Percentiles rank a stretch among this genome's conserved stretches.
Conservation (phyloP, 352 stramenopile species). For the Phytophthora rubi region DNA sequence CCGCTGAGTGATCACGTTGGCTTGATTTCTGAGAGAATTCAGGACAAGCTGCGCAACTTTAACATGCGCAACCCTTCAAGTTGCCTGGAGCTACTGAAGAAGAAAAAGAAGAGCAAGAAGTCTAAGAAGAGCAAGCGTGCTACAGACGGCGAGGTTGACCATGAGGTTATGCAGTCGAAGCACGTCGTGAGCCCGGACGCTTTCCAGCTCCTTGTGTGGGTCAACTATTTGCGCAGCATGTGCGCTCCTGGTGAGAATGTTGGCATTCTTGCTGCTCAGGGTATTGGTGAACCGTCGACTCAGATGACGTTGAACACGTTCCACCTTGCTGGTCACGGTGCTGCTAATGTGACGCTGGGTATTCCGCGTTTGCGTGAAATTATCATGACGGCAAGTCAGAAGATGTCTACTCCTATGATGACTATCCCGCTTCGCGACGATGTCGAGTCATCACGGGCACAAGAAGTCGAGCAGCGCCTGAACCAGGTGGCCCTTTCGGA, state of each 20-base stretch:
- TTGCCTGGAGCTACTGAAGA: conserved; percentile 59
- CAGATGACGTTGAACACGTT: conserved; percentile 99
- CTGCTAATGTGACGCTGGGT: conserved; percentile 99
- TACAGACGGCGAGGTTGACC: conserved; percentile 55
- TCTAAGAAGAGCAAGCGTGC: conserved; percentile 71
- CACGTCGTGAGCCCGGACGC: conserved; percentile 76
- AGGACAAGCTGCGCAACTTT: conserved; percentile 80
- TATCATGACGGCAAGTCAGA: conserved; percentile 99
- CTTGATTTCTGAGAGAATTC: conserved; percentile 87
- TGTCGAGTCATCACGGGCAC: conserved; percentile 55
- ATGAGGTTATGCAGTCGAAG: conserved; percentile 80
- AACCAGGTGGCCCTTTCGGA: conserved; percentile 94
- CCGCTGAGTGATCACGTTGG: conserved; percentile 87
- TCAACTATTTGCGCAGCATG: conserved; percentile 98
- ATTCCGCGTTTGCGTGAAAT: conserved; percentile 99
- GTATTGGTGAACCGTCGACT: conserved; percentile 99
- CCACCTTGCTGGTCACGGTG: conserved; percentile 98
- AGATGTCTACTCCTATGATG: conserved; percentile 99
- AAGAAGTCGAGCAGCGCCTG: conserved; percentile 89
- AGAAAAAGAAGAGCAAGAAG: conserved; percentile 77
- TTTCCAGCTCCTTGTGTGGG: conserved; percentile 95
- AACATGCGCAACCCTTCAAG: conserved; percentile 79
- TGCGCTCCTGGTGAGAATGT: conserved; percentile 98
- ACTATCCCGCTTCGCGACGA: conserved; percentile 93
- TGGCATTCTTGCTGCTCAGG: conserved; percentile 98